Conservation (phyloP, 2,329 filamentous ascomycete genomes). For the Penicillium sp. region DNA sequence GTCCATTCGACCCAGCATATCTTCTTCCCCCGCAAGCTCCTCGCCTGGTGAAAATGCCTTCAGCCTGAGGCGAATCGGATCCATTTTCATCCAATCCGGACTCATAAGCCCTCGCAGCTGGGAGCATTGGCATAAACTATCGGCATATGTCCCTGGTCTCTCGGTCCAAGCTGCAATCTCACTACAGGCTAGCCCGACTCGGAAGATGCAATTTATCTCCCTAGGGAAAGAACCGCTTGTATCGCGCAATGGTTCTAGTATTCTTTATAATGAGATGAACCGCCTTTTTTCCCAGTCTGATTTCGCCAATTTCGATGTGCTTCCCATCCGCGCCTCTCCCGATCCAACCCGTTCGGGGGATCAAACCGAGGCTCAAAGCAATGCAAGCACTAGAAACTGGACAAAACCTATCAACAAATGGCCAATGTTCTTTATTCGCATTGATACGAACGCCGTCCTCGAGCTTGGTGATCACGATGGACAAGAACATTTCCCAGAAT, state of each 20-base stretch:
- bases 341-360: constrained; percentile 26
- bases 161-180: constrained; percentile 72
- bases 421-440: constrained; percentile 85
- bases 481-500: constrained; percentile 32
- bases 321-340: constrained; percentile 1
- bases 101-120: constrained; percentile 58
- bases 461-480: constrained; percentile 40
- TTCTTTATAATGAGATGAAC: constrained; percentile 79
- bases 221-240: constrained; percentile 70
- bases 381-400: constrained; percentile 52
- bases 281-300: constrained; percentile 71
- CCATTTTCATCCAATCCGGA: constrained; percentile 66
- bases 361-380: constrained; percentile 30
- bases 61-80: constrained; percentile 42
- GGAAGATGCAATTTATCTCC: constrained; percentile 77
- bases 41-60: constrained; percentile 7
- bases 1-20: constrained; percentile 25
- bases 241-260: constrained; percentile 58
- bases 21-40: background rate
- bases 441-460: constrained; percentile 55
- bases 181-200: constrained; percentile 68
- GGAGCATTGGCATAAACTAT: constrained; percentile 69
- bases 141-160: constrained; percentile 64
- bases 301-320: constrained; percentile 67
- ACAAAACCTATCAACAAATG: constrained; percentile 75